Base-by-base conservation (phyloP, 345 rosid species). In the Populus ilicifolia region DNA sequence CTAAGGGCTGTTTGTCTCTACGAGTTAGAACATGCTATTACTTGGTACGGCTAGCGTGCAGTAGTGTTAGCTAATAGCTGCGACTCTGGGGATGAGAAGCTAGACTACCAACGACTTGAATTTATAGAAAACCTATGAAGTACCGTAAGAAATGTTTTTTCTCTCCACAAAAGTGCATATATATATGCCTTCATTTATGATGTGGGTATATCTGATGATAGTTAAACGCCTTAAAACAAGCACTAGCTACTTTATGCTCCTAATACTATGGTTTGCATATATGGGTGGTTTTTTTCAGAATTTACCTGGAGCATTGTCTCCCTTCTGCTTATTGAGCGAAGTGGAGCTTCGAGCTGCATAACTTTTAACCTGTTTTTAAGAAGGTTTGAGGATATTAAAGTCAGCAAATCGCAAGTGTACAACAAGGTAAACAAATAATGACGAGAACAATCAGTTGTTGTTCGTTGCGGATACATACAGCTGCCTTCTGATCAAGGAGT, bases 401-500 rank as follows among this genome's bases (percentile, higher is more conserved):
- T 25, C 67, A 63, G 30, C 11, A 23, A 12, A 4, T 64, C 14
- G 67, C 7, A 25, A 64, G 36, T 27, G 67, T 64, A 7, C 38
- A 10, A 1, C 18, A 17, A 20, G 38, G 23, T 33, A 13, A 18
- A 66, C 8, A 27, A 33, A 33, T 2, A 27, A 41, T 11, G 33
- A 65, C 30, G 36, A 65, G 18, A 38, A 0, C 9, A 14, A 65
- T 27, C 36, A 33, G 69, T 18, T 16, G 46, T 9, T 65, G 59
- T 20, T 65, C 29, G 36, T 20, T 5, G 41, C 21, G 65, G 30
- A n/a, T 50, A 56, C 79, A 77, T 71, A 79, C 80, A 62, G 63
- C 25, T 5, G 59, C 84, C 65, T 84, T 80, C 71, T 62, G 41
- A 27, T 78, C 79, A 54, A 81, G 36, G 61, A 81, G 36, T 18